Conservation (phyloP, 2,329 filamentous ascomycete genomes). For the Purpureocillium lavendulum region DNA sequence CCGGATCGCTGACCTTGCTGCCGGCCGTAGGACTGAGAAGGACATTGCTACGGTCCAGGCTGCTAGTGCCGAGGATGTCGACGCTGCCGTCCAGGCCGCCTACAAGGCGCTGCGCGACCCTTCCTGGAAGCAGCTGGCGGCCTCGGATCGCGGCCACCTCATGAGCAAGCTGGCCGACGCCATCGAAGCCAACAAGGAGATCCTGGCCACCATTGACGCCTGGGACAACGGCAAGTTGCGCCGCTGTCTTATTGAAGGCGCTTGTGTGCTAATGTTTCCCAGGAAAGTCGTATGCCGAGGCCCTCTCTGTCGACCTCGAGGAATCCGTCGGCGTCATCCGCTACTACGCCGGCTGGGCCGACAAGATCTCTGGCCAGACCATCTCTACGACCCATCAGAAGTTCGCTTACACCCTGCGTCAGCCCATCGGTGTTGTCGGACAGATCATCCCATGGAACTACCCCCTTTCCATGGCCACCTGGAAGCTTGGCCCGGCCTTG, state of each 20-base stretch:
- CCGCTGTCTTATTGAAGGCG: background rate
- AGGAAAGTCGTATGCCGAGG: conserved; percentile 54
- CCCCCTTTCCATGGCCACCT: conserved; percentile 64
- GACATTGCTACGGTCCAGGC: conserved; percentile 8
- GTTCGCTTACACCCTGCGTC: conserved; percentile 61
- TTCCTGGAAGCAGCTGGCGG: conserved; percentile 56
- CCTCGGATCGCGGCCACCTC: conserved; percentile 54
- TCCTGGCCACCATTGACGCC: conserved; percentile 46
- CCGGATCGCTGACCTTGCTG: background rate
- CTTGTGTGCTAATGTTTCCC: conserved; percentile 1
- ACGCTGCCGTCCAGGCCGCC: conserved; percentile 27
- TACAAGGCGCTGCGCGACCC: conserved; percentile 56
- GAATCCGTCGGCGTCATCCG: conserved; percentile 20
- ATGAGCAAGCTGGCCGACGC: conserved; percentile 54
- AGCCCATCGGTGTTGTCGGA: conserved; percentile 56
- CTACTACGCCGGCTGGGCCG: conserved; percentile 60
- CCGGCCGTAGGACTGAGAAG: conserved; percentile 8
- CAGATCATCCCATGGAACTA: conserved; percentile 84
- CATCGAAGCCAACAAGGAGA: conserved; percentile 48
- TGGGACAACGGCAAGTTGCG: conserved; percentile 54
- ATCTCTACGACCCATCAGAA: conserved; percentile 63
- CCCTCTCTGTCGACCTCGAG: conserved; percentile 47
- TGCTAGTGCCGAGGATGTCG: conserved; percentile 9
- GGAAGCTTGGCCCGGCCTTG: conserved; percentile 68
- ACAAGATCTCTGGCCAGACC: conserved; percentile 76